phyloP scores from a whole-genome alignment of 2,329 filamentous ascomycete species.

The Calonectria pteridis region DNA sequence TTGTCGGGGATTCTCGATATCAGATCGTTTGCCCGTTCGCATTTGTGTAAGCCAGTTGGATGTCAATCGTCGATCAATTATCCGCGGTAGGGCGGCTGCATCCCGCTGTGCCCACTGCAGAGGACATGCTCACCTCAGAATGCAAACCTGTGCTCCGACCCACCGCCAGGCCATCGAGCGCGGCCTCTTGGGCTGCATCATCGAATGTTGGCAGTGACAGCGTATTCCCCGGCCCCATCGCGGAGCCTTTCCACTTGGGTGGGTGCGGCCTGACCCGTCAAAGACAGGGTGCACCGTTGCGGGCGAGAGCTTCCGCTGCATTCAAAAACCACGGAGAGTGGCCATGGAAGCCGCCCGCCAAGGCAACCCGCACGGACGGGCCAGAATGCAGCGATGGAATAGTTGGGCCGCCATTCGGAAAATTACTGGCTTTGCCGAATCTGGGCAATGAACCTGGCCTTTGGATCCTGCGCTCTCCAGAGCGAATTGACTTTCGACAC shows the following conservation, averaged over 20 bases:
- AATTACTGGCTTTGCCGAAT: constrained; percentile 39
- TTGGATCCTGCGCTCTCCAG: constrained; percentile 28
- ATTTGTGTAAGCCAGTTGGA: constrained; percentile 51
- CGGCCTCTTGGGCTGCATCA: constrained; percentile 80
- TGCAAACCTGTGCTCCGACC: constrained; percentile 68
- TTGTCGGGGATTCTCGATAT: constrained; percentile 59
- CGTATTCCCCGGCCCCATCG: constrained; percentile 25
- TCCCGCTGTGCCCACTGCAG: constrained; percentile 48
- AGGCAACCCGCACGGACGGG: constrained; percentile 41
- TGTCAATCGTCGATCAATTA: constrained; percentile 56
- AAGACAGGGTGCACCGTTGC: constrained; percentile 51
- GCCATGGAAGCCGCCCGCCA: constrained; percentile 47
- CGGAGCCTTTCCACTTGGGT: constrained; percentile 36
- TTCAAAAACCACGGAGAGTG: constrained; percentile 43
- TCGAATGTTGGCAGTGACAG: constrained; percentile 75
- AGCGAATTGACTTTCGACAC: constrained; percentile 36
- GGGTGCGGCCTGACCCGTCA: constrained; percentile 40
- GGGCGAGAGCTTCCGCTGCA: constrained; percentile 45
- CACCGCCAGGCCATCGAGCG: constrained; percentile 73
- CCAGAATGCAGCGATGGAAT: constrained; percentile 22
- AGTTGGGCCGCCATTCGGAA: constrained; percentile 31
- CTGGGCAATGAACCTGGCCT: constrained; percentile 40
- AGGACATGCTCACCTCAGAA: constrained; percentile 77
- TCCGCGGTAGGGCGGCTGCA: constrained; percentile 52
- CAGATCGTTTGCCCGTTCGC: constrained; percentile 53